Evolutionary conservation across 139 green algal species (phyloP), one percentile per base, ranked within the genome.

Genomic region (Volvox reticuliferus): DNA sequence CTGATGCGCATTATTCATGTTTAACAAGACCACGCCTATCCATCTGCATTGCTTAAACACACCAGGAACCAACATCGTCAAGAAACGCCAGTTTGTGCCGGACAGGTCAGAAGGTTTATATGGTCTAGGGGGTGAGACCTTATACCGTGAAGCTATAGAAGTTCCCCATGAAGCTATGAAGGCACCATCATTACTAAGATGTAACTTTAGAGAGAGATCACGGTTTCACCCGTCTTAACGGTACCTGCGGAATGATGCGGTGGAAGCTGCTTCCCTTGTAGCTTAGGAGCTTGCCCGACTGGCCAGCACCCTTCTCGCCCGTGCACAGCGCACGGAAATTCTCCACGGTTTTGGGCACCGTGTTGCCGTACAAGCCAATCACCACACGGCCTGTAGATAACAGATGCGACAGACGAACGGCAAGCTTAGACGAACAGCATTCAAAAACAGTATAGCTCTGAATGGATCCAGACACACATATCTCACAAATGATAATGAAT

Each of bases 231-330:
- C 44, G 44, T 5, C 44, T n/a, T 5, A 32, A 14, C 20, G 17
- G 16, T 84, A 80, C 71, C 33, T 97, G 93, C 19, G 96, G 96
- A 82, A 99, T 99, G 69, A 99, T 93, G 84, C 97, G 94, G 91
- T 99, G 98, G 95, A 99, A 99, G 63, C 61, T 93, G 86, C 78
- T 94, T 77, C 94, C 96, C 92, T 98, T 96, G 94, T 95, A 98
- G 88, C 95, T 89, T 32, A 99, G 95, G 1, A 95, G 91, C 94
- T 99, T 98, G 84, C 97, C 98, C 12, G 79, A 91, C 63, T 95
- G 95, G 36, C 97, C 96, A 14, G 92, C 82, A 55, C 96, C 97
- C 91, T 98, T 98, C 93, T 98, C 96, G 37, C 97, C 93, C 24
- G 90, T 94, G 67, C 92, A 92, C 55, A 95, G 92, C 22, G 89